phyloP scores from a whole-genome alignment of 2,329 filamentous ascomycete genomes.

The Fusarium verrucosum region DNA sequence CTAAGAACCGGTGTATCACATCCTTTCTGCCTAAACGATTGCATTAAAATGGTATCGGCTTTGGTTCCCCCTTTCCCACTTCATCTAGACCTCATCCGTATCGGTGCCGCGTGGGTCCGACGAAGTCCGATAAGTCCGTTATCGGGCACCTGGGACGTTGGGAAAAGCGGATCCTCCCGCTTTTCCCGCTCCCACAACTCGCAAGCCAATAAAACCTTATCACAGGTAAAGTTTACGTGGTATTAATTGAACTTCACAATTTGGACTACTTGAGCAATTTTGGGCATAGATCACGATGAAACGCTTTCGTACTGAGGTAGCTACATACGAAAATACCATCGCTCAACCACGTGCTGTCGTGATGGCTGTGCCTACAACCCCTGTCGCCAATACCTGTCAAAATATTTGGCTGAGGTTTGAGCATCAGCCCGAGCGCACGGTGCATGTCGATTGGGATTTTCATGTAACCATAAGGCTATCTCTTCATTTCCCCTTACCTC shows the following conservation, averaged over 20 bases:
- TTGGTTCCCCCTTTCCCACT: too few relatives aligned
- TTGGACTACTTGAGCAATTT: not conserved
- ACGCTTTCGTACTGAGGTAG: accelerated
- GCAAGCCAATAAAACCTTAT: not conserved
- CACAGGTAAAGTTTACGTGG: not conserved
- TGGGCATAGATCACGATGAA: too few relatives aligned
- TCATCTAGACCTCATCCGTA: too few relatives aligned
- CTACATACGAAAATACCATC: not conserved
- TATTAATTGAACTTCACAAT: not conserved
- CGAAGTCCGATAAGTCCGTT: not conserved
- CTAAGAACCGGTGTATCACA: too few relatives aligned
- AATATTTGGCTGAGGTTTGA: not conserved
- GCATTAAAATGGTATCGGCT: too few relatives aligned
- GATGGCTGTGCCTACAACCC: slow-evolving; percentile 1
- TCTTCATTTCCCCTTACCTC: not conserved
- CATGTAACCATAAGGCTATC: not conserved
- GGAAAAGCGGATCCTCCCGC: not conserved
- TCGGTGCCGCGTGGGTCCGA: too few relatives aligned
- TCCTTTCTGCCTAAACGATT: too few relatives aligned
- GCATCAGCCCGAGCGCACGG: not conserved
- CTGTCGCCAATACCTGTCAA: not conserved
- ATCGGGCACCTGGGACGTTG: not conserved
- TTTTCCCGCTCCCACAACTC: not conserved
- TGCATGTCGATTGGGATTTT: accelerated
- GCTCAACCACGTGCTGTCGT: not conserved